phyloP scores from a whole-genome alignment of 768 basidiomycete genomes.

The Stropharia rugosoannulata region DNA sequence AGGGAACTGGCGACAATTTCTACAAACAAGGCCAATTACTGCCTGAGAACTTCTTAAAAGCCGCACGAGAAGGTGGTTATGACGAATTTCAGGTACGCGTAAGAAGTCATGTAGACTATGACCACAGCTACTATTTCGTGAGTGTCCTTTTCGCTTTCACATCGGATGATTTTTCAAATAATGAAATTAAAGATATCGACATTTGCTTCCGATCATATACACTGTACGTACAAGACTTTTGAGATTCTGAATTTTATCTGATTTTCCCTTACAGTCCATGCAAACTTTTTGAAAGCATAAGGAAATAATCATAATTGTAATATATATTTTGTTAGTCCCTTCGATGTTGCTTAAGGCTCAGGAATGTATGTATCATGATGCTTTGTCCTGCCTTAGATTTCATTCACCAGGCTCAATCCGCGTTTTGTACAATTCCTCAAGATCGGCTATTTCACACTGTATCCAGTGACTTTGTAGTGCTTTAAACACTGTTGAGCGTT shows the following conservation, averaged over 20 bases:
- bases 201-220: slow-evolving; percentile 86
- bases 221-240: slow-evolving; percentile 52
- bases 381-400: neutral
- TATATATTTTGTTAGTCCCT: neutral
- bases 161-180: neutral
- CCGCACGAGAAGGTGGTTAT: slow-evolving; percentile 71
- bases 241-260: slow-evolving; percentile 7
- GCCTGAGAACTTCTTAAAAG: slow-evolving; percentile 85
- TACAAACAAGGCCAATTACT: slow-evolving; percentile 85
- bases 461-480: slow-evolving; percentile 74
- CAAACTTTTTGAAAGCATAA: slow-evolving; percentile 80
- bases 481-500: slow-evolving; percentile 61
- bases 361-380: neutral
- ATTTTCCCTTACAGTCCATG: slow-evolving; percentile 62
- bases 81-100: slow-evolving; percentile 77
- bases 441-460: slow-evolving; percentile 52
- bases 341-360: neutral
- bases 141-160: slow-evolving; percentile 13
- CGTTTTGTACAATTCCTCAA: slow-evolving; percentile 59
- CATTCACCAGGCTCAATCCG: slow-evolving; percentile 36
- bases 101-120: slow-evolving; percentile 79
- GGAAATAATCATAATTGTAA: neutral
- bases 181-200: slow-evolving; percentile 70
- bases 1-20: slow-evolving; percentile 85
- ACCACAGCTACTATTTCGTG: slow-evolving; percentile 89